Conservation (phyloP, 2,329 filamentous ascomycete genomes). For the Fusarium sp. region DNA sequence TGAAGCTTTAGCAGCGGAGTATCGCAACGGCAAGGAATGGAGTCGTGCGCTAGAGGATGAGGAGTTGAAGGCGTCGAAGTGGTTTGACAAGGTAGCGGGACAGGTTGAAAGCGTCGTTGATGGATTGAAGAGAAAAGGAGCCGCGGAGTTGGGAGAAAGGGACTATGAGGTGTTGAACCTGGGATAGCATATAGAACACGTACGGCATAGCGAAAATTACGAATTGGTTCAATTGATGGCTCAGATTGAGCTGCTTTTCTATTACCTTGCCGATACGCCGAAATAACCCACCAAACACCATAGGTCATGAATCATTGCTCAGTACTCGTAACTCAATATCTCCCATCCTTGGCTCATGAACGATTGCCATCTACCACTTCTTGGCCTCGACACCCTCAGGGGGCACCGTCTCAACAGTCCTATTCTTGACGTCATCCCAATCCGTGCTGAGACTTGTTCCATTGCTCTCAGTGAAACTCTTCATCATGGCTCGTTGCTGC, state of each 20-base stretch:
- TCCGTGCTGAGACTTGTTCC: conserved; percentile 92
- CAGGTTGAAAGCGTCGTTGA: conserved; percentile 18
- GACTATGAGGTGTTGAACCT: conserved; percentile 30
- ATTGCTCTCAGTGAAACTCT: conserved; percentile 94
- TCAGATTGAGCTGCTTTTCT: conserved; percentile 10
- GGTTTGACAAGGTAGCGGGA: conserved; percentile 37
- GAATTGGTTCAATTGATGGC: not conserved
- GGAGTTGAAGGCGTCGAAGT: conserved; percentile 38
- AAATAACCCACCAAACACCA: not conserved
- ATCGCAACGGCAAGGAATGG: conserved; percentile 39
- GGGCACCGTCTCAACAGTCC: conserved; percentile 75
- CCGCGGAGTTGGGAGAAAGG: conserved; percentile 23
- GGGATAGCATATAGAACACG: not conserved
- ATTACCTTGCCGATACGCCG: conserved; percentile 30
- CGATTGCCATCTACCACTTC: conserved; percentile 60
- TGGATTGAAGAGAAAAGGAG: conserved; percentile 34
- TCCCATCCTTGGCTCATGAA: not conserved
- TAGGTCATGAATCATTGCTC: conserved; percentile 8
- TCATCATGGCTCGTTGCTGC: conserved; percentile 93
- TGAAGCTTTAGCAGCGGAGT: conserved; percentile 35
- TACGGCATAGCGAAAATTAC: conserved; percentile 13
- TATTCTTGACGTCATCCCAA: conserved; percentile 82
- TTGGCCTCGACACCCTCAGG: conserved; percentile 82
- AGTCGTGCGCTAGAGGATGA: conserved; percentile 36
- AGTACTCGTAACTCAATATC: not conserved